phyloP scores from a whole-genome alignment of 371 early-diverging fungal species.

The Mucor indicus region DNA sequence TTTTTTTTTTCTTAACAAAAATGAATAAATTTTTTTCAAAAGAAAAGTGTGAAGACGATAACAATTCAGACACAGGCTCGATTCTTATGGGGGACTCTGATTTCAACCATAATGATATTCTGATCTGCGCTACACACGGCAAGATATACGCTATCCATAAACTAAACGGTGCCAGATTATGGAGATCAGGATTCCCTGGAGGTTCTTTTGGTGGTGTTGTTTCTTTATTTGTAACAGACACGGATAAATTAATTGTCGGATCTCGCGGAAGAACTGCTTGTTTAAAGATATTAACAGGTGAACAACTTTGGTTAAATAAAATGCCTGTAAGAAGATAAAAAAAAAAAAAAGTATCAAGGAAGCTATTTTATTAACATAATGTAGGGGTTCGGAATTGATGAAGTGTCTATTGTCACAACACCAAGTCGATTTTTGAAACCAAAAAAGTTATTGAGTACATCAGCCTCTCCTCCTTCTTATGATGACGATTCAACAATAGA shows the following conservation, averaged over 20 bases:
- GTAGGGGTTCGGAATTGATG: constrained; percentile 20
- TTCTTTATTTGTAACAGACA: constrained; percentile 31
- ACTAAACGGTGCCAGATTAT: constrained; percentile 1
- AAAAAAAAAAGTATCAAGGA: not conserved
- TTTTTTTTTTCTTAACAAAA: too few species aligned
- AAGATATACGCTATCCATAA: constrained; percentile 12
- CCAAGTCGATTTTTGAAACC: constrained; percentile 15
- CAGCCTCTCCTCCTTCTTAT: too few species aligned
- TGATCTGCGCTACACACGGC: constrained; percentile 12
- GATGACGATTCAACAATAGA: too few species aligned
- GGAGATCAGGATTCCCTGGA: constrained; percentile 11
- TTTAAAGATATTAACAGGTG: constrained; percentile 21
- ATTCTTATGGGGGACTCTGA: too few species aligned
- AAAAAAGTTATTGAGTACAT: too few species aligned
- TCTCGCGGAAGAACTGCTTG: constrained; percentile 20
- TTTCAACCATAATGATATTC: constrained; percentile 4
- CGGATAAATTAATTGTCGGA: constrained; percentile 18
- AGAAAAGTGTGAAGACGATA: too few species aligned
- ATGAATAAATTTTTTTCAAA: too few species aligned
- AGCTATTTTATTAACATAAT: not conserved
- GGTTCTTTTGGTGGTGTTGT: constrained; percentile 17
- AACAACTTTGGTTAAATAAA: constrained; percentile 25
- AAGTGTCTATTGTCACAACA: constrained; percentile 17
- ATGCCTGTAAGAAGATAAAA: constrained; percentile 26
- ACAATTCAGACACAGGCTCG: too few species aligned